Percentiles rank a stretch among this genome's conserved stretches.
phyloP scores from a whole-genome alignment of 2,329 filamentous ascomycete species.

The Cordyceps tenuipes region DNA sequence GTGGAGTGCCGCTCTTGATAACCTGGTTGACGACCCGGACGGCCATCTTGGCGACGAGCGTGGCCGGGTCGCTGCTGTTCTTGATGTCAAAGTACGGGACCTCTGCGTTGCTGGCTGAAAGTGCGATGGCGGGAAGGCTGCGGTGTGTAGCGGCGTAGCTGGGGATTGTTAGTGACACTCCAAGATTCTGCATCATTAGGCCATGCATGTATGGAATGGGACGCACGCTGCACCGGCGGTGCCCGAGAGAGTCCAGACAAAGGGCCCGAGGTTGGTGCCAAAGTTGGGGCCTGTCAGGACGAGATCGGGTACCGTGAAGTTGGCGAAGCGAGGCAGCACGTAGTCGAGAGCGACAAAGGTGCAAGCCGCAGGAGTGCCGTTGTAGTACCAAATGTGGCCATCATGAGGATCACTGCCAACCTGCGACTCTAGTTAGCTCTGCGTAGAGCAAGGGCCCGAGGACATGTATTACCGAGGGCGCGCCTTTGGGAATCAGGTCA shows the following conservation, averaged over 20 bases:
- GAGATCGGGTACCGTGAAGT: slow-evolving; percentile 43
- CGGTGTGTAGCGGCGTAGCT: slow-evolving; percentile 42
- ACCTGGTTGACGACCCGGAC: slow-evolving; percentile 37
- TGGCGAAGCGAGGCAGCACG: slow-evolving; percentile 40
- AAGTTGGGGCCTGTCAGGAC: slow-evolving; percentile 49
- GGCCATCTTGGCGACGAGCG: slow-evolving; percentile 32
- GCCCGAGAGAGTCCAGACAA: slow-evolving; percentile 44
- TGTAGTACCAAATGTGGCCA: slow-evolving; percentile 51
- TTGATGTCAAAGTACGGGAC: slow-evolving; percentile 31
- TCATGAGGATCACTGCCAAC: slow-evolving; percentile 42
- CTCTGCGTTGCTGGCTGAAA: slow-evolving; percentile 36
- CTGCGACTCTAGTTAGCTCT: slow-evolving; percentile 11
- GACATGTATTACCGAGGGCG: slow-evolving; percentile 18
- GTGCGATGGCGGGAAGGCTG: slow-evolving; percentile 41
- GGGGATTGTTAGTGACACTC: neutral
- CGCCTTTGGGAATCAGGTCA: slow-evolving; percentile 22
- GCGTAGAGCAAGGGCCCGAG: neutral
- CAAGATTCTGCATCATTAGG: neutral
- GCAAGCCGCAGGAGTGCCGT: slow-evolving; percentile 48
- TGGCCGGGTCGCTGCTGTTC: slow-evolving; percentile 36
- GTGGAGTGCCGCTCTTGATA: slow-evolving; percentile 27
- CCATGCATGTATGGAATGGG: neutral
- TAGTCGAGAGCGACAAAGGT: slow-evolving; percentile 49
- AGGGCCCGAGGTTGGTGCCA: slow-evolving; percentile 44
- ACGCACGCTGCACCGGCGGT: slow-evolving; percentile 36